Evolutionary conservation across 139 green algal genomes (phyloP).

Genomic region (Astrephomene gubernaculifera): DNA sequence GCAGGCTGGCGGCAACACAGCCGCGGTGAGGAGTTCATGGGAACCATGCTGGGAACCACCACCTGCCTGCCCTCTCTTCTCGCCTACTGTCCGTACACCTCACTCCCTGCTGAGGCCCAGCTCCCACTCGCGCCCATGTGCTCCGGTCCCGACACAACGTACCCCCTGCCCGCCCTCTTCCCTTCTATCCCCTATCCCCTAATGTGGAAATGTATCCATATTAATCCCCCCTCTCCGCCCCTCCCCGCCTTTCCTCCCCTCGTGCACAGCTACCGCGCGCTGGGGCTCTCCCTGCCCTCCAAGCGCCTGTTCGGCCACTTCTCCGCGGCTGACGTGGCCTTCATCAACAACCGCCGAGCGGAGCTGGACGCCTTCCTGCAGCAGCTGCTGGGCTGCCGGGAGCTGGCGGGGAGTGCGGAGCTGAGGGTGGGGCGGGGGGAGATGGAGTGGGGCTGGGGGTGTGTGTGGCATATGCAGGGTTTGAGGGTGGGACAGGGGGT

Average conservation of each 20-base stretch:
- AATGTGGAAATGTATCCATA: no score
- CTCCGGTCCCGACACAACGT: background rate
- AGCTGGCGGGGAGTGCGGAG: background rate
- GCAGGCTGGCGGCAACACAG: background rate
- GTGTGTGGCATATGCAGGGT: no score
- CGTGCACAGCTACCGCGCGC: conserved; percentile 44
- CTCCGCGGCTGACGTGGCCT: conserved; percentile 58
- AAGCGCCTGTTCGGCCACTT: conserved; percentile 75
- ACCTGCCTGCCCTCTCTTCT: no score
- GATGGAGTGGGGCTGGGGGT: no score
- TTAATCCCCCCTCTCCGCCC: background rate
- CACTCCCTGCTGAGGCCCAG: background rate
- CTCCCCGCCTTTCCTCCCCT: background rate
- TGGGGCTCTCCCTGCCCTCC: conserved; percentile 65
- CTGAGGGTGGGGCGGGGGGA: background rate
- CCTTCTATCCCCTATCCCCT: no score
- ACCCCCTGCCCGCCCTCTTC: background rate
- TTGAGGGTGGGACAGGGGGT: no score
- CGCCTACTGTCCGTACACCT: no score
- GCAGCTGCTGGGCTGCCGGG: conserved; percentile 29
- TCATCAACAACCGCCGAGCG: conserved; percentile 67
- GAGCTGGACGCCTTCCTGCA: conserved; percentile 73
- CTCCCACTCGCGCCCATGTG: background rate
- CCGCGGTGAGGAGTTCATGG: conserved; percentile 1
- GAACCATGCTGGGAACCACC: no score